phyloP scores from a whole-genome alignment of 1,284 basidiomycete genomes.

The Dichomitus squalens region DNA sequence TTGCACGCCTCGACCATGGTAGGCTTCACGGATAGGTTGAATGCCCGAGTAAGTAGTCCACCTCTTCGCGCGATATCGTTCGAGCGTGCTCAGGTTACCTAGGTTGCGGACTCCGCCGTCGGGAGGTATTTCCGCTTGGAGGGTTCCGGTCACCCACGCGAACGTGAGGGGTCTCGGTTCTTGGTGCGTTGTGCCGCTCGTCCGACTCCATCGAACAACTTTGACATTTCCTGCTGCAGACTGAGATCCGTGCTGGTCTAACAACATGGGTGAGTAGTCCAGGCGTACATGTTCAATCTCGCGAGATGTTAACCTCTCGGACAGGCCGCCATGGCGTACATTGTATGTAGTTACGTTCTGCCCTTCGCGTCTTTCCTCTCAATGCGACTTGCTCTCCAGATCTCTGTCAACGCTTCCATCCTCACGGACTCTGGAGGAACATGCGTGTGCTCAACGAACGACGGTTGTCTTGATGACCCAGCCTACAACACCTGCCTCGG shows the following conservation, averaged over 20 bases:
- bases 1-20: conserved; percentile 25
- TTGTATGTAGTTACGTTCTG: conserved; percentile 41
- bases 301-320: background rate
- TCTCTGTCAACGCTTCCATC: conserved; percentile 84
- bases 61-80: background rate
- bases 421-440: conserved; percentile 79
- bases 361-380: background rate
- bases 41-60: conserved; percentile 28
- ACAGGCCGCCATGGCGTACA: conserved; percentile 72
- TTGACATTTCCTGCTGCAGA: conserved; percentile 40
- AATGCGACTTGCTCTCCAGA: conserved; percentile 44
- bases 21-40: conserved; percentile 30
- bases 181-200: conserved; percentile 45
- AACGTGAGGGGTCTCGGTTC: conserved; percentile 78
- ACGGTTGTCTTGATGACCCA: conserved; percentile 57
- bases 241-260: conserved; percentile 79
- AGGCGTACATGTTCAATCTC: background rate
- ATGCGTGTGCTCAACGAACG: conserved; percentile 67
- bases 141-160: conserved; percentile 76
- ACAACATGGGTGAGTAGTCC: conserved; percentile 72
- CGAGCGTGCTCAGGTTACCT: background rate
- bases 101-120: conserved; percentile 73
- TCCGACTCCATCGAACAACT: background rate
- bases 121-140: conserved; percentile 87
- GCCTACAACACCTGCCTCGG: conserved; percentile 68